phyloP scores from a whole-genome alignment of 306 rosid genomes.

The Glycyrrhiza uralensis region DNA sequence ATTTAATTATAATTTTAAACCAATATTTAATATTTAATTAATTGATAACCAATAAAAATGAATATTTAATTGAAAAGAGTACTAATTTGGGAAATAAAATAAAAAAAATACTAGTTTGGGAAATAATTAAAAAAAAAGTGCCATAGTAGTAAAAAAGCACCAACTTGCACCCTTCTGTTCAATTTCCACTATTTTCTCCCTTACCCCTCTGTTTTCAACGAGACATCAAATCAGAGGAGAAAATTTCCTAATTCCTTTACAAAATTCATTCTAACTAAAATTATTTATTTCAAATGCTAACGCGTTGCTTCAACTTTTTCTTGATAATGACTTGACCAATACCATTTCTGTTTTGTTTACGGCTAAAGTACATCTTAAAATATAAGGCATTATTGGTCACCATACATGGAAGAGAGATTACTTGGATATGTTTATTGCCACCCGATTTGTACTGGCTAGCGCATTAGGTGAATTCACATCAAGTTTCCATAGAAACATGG shows the following conservation, averaged over 20 bases:
- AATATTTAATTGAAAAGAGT: too few species aligned
- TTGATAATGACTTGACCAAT: slow-evolving; percentile 9
- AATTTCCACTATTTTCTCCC: not conserved
- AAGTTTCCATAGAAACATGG: slow-evolving; percentile 5
- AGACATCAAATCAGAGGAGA: slow-evolving; percentile 19
- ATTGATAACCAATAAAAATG: too few species aligned
- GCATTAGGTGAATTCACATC: slow-evolving; percentile 21
- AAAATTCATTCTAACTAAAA: not conserved
- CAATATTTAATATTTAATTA: too few species aligned
- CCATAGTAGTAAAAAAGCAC: too few species aligned
- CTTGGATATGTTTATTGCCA: slow-evolving; percentile 24
- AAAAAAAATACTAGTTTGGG: too few species aligned
- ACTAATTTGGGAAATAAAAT: too few species aligned
- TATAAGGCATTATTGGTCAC: slow-evolving; percentile 26
- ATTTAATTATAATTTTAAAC: too few species aligned
- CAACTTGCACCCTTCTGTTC: not conserved
- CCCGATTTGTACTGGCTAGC: not conserved
- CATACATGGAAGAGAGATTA: slow-evolving; percentile 20
- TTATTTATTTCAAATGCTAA: not conserved
- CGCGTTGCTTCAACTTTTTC: slow-evolving; percentile 16
- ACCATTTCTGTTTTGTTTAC: not conserved
- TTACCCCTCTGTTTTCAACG: not conserved
- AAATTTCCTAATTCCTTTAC: not conserved
- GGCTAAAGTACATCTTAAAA: slow-evolving; percentile 16
- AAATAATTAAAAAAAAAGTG: too few species aligned